A percentile compares a stretch with the other conserved stretches of the same genome.
phyloP scores from a whole-genome alignment of 176 grass and related monocot genomes.

The Urochloa ruziziensis region DNA sequence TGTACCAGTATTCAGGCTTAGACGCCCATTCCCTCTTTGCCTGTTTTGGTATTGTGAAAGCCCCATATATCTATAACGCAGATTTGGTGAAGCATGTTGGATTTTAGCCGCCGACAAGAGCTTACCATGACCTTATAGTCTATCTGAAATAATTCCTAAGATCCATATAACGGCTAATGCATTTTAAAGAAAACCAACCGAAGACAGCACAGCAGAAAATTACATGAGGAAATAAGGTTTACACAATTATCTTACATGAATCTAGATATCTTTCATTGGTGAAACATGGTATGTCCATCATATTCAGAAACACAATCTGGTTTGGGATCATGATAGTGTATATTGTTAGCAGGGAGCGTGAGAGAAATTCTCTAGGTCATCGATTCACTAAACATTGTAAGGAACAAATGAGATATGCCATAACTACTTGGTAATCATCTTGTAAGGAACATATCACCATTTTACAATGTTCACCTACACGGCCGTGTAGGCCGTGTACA shows the following conservation, averaged over 20 bases:
- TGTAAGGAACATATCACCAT: background rate
- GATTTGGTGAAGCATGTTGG: background rate
- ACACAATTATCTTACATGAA: background rate
- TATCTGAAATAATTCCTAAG: background rate
- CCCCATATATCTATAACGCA: background rate
- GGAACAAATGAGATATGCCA: background rate
- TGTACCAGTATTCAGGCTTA: background rate
- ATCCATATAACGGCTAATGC: background rate
- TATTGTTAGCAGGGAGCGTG: background rate
- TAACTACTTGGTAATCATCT: background rate
- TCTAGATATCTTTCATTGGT: background rate
- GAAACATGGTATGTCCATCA: background rate
- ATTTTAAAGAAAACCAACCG: background rate
- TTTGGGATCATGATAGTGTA: background rate
- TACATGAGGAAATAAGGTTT: background rate
- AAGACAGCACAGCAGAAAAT: background rate
- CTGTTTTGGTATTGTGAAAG: background rate
- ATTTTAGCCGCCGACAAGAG: background rate
- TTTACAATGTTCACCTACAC: too few relatives aligned
- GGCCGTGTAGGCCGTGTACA: too few relatives aligned
- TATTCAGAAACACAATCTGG: background rate
- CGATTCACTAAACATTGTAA: background rate
- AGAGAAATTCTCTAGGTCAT: background rate
- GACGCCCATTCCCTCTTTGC: background rate
- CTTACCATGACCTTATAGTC: background rate